Evolutionary conservation across 2,329 filamentous ascomycete genomes (phyloP), one percentile per base, ranked within the genome.

Genomic region (Tetracladium maxilliforme): DNA sequence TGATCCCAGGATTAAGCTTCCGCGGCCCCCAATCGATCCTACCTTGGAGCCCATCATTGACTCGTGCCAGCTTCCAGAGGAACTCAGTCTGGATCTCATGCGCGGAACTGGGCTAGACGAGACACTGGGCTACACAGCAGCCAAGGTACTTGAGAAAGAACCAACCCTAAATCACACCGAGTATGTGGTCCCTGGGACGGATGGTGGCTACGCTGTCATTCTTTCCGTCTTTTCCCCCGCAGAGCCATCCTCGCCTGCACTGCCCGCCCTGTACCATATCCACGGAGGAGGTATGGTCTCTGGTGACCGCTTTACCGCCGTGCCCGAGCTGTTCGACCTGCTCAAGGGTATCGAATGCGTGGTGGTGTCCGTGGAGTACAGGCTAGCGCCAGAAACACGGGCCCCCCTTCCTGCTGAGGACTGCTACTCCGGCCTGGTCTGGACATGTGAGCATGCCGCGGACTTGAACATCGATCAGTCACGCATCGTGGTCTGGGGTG

Each of bases 401-500:
- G n/a, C n/a, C n/a, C n/a, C n/a, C n/a, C n/a, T n/a, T n/a, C n/a
- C n/a, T n/a, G n/a, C n/a, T n/a, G n/a, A n/a, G n/a, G n/a, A n/a
- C n/a, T n/a, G n/a, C n/a, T n/a, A n/a, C n/a, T n/a, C n/a, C n/a
- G n/a, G 36, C 4, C 41, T 60, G 12, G 16, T 38, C 5, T 61
- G 51, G 46, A 30, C 59, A 4, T 30, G 40, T 22, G 25, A 41
- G 14, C 42, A 61, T 29, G 47, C 52, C 4, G 30, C 21, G 1
- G 42, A 52, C 13, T 43, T 62, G n/a, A 44, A 42, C 5, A 41
- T 62, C 29, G 54, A 62, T 33, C 39, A 43, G 1, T 30, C 32
- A 1, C 43, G 46, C 7, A 47, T 64, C 26, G 46, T 48, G 10
- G 33, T 61, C 21, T 45, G 48, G 25, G 58, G 57, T 4, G 48